These are phyloP conservation scores for Linnemannia schmuckeri DNA, from an alignment of 192 early-diverging fungal genomes.

Conservation along the genomic window DNA sequence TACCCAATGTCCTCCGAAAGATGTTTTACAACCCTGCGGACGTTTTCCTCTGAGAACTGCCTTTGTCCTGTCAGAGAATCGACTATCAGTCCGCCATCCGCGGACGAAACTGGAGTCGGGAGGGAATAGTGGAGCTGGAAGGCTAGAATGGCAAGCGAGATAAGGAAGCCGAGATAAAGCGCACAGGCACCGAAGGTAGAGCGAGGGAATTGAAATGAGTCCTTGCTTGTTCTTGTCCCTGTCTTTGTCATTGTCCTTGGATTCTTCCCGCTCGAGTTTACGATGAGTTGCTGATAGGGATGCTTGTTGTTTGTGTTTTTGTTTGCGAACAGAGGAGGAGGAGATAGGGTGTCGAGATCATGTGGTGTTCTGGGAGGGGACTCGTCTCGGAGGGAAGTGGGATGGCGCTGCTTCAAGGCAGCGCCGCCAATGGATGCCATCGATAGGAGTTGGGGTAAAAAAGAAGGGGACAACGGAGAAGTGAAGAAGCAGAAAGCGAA, in stretches of 20 bases:
- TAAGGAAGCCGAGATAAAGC: constrained; percentile 25
- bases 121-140: constrained; percentile 30
- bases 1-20: constrained; percentile 71
- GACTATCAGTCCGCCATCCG: constrained; percentile 12
- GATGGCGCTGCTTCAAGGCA: constrained; percentile 29
- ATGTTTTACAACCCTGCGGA: constrained; percentile 61
- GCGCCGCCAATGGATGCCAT: constrained; percentile 11
- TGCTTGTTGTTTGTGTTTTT: not conserved
- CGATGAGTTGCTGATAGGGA: not conserved
- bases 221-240: not conserved
- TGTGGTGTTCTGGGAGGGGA: not conserved
- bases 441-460: not conserved
- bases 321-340: not conserved
- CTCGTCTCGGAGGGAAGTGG: not conserved
- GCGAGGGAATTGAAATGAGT: not conserved
- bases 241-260: not conserved
- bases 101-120: constrained; percentile 36
- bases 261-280: not conserved
- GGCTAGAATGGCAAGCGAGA: constrained; percentile 11
- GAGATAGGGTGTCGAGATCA: not conserved
- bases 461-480: not conserved
- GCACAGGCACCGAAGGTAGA: not conserved
- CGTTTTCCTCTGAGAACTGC: constrained; percentile 69
- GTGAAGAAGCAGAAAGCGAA: not conserved
- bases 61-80: constrained; percentile 27